Evolutionary conservation across 2,329 filamentous ascomycete species (phyloP), one percentile per base, ranked within the genome.

Genomic region (Colletotrichum cordylinicola): DNA sequence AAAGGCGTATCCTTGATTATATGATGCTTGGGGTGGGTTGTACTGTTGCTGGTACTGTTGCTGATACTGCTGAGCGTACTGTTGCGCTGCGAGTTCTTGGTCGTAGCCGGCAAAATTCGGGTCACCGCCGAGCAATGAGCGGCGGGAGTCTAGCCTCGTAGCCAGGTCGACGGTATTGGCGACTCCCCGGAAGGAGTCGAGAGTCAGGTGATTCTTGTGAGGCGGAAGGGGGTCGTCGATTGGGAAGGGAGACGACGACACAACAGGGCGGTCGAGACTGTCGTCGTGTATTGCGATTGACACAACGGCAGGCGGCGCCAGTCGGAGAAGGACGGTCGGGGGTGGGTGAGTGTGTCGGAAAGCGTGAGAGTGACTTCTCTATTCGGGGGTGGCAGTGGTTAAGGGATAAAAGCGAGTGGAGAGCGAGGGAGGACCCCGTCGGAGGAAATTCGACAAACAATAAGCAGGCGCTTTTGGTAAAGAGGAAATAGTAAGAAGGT

Each of bases 111-210:
- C 81, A 78, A 83, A 86, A 64, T 80, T 82, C n/a, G 80, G 82
- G 77, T 87, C 85, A 74, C 79, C 81, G 78, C 84, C 83, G 61
- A 86, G 81, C 78, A 86, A 81, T 69, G 84, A 85, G 79, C 85
- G 84, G 78, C 83, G 84, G 77, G 85, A 86, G 69, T 86, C 85
- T 73, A 86, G 81, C 77, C 85, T 82, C 77, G 82, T 81, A 81
- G 85, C 85, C 84, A 87, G 80, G 81, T 74, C 77, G 77, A 76
- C 74, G 71, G 74, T 77, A 24, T 70, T 78, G 48, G 68, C 64
- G 74, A 77, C 77, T 77, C 77, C 77, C 76, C 55, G 55, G 37
- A 24, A 77, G 83, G 84, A 86, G 85, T 82, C 83, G 76, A 64
- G 68, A 68, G 66, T 64, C 24, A 55, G n/a, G 55, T 67, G 72